A percentile compares a stretch with the other conserved stretches of the same genome.
Evolutionary conservation across 306 rosid species (phyloP).

Genomic region (Pyrus bretschneideri): DNA sequence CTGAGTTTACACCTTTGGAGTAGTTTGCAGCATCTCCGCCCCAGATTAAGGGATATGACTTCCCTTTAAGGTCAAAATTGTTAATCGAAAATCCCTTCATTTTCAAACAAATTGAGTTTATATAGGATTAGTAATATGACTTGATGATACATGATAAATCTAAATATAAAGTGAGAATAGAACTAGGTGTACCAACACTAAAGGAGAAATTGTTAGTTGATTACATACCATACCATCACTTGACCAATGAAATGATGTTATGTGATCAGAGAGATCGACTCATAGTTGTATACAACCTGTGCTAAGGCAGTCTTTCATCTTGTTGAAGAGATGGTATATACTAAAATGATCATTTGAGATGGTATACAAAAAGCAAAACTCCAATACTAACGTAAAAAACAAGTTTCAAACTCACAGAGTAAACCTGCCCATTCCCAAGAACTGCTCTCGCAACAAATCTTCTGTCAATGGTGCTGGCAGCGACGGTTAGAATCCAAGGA

Average conservation of each 20-base stretch:
- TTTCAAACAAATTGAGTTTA: neutral
- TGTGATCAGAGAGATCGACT: too few species aligned
- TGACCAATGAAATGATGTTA: too few species aligned
- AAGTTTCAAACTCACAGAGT: neutral
- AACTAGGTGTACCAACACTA: too few species aligned
- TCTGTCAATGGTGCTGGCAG: constrained; percentile 1
- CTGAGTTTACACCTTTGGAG: neutral
- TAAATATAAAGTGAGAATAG: too few species aligned
- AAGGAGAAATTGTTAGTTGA: too few species aligned
- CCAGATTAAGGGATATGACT: neutral
- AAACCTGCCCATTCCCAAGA: constrained; percentile 3
- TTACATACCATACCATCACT: too few species aligned
- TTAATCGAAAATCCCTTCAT: neutral
- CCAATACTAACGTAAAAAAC: neutral
- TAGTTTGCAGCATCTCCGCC: neutral
- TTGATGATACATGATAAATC: too few species aligned
- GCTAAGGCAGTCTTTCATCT: too few species aligned
- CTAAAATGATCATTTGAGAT: neutral
- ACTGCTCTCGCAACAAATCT: neutral
- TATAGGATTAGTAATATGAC: neutral
- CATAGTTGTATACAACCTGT: too few species aligned
- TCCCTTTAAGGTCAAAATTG: neutral
- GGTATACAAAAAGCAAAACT: neutral
- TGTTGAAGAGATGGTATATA: neutral
- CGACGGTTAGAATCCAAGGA: neutral